Percentiles rank a stretch among this genome's conserved stretches.
phyloP scores from a whole-genome alignment of 2,329 filamentous ascomycete species.

The Fusarium armeniacum region DNA sequence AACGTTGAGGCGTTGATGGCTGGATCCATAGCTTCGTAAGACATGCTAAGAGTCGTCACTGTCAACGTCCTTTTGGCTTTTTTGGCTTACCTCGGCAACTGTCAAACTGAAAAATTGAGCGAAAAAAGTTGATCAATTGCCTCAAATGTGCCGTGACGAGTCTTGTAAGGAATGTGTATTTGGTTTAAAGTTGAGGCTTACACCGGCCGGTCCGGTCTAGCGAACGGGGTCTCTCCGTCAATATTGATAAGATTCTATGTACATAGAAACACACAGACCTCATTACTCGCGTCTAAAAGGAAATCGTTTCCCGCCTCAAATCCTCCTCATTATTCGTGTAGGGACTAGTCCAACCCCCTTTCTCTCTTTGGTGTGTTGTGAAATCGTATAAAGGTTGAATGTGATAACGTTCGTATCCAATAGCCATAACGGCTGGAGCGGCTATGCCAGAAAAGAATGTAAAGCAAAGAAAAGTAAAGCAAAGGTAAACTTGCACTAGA shows the following conservation, averaged over 20 bases:
- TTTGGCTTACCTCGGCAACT: conserved; percentile 4
- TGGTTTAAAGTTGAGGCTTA: conserved; percentile 35
- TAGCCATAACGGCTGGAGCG: conserved; percentile 6
- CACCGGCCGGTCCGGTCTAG: conserved; percentile 28
- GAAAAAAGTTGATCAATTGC: conserved; percentile 18
- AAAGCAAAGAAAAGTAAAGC: neutral
- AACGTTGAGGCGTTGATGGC: neutral
- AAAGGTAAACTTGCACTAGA: neutral
- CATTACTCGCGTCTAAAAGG: conserved; percentile 10
- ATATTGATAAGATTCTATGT: conserved; percentile 5
- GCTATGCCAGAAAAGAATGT: conserved; percentile 7
- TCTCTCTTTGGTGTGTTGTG: conserved; percentile 6
- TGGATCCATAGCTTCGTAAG: neutral
- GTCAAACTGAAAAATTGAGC: neutral
- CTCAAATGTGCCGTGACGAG: conserved; percentile 2
- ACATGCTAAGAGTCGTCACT: conserved; percentile 13
- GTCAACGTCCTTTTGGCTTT: conserved; percentile 15
- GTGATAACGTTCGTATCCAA: neutral
- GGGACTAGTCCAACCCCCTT: conserved; percentile 11
- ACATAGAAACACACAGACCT: conserved; percentile 14
- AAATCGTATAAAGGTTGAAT: conserved; percentile 1
- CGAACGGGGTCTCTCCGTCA: conserved; percentile 12
- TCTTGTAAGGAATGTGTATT: conserved; percentile 38
- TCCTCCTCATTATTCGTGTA: conserved; percentile 24
- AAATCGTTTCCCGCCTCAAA: conserved; percentile 10